Percentiles rank a stretch among this genome's conserved stretches.
Evolutionary conservation across 805 yeast genomes (phyloP).

Genomic region (Clavispora phyllophila): DNA sequence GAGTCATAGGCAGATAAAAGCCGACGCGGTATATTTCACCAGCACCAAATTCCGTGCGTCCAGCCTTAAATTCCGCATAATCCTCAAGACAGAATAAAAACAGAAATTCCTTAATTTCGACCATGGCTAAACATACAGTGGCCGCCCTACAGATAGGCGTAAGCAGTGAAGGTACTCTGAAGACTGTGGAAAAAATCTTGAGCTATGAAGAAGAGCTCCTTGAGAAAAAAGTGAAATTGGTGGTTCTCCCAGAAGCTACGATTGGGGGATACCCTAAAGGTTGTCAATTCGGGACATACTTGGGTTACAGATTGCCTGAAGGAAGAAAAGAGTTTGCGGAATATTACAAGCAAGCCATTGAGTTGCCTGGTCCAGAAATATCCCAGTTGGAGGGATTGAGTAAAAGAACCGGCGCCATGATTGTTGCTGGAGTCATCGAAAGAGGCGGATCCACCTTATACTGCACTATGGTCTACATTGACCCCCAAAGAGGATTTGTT

Average conservation of each 20-base stretch:
- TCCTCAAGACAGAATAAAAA: too few species aligned
- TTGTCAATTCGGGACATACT: constrained; percentile 35
- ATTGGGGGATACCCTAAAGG: constrained; percentile 48
- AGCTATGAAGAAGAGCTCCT: constrained; percentile 32
- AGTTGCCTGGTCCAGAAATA: constrained; percentile 33
- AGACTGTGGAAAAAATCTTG: constrained; percentile 33
- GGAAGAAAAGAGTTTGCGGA: constrained; percentile 37
- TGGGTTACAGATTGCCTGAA: constrained; percentile 37
- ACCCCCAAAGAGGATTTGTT: constrained; percentile 31
- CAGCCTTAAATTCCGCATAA: too few species aligned
- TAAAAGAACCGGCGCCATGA: constrained; percentile 26
- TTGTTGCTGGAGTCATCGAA: constrained; percentile 40
- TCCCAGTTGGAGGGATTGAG: constrained; percentile 28
- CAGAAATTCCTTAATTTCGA: neutral
- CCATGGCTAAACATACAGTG: constrained; percentile 25
- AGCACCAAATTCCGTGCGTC: too few species aligned
- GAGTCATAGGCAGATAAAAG: too few species aligned
- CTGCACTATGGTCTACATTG: constrained; percentile 38
- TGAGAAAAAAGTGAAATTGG: constrained; percentile 27
- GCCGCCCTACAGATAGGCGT: constrained; percentile 42
- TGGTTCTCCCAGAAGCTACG: constrained; percentile 43
- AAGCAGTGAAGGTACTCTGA: constrained; percentile 32
- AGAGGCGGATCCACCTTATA: constrained; percentile 31
- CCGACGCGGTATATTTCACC: too few species aligned
- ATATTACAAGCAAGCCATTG: constrained; percentile 31